Evolutionary conservation across 2,329 filamentous ascomycete genomes (phyloP), one percentile per base, ranked within the genome.

Genomic region (Ophiosphaerella narmari): DNA sequence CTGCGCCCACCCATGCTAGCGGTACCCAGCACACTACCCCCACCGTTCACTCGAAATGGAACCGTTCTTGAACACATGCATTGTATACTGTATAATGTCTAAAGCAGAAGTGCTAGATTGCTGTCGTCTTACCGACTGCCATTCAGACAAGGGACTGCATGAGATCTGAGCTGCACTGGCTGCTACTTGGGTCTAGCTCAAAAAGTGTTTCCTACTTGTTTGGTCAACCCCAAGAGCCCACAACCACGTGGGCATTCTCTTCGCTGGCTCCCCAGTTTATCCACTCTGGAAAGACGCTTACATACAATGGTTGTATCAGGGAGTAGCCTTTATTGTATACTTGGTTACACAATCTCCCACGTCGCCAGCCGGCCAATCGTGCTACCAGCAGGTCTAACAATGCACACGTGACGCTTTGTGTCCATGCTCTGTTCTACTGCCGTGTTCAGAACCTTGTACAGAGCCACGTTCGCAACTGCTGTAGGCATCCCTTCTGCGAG

Each of bases 301-400:
- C 11, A 29, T 29, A 3, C 26, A 29, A 29, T 29, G 26, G 11
- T 8, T 36, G 21, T 2, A 36, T 26, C 13, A n/a, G 12, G 13
- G 24, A 9, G 8, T 39, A 16, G 29, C 2, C 18, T 35, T 29
- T 47, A 44, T 47, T 3, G 12, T 3, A 21, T 33, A 6, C 29
- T 11, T 32, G 13, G 29, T 35, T 63, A 86, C 32, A 86, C 75
- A 60, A 86, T 67, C 61, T 93, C 87, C 92, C 92, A 96, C 57
- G 77, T 78, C 2, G 85, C 93, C 57, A 97, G 72, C 75, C 92
- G 87, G 2, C 90, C 93, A 4, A 94, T 77, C 31, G 78, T 85
- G 73, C 91, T 86, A 1, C 94, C 94, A 1, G 87, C 85, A 66
- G 92, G 88, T 45, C 93, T 81, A 29, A 97, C 85, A 59, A 99